Base-by-base conservation (phyloP, 1,284 basidiomycete genomes). In the Cerrena zonata region DNA sequence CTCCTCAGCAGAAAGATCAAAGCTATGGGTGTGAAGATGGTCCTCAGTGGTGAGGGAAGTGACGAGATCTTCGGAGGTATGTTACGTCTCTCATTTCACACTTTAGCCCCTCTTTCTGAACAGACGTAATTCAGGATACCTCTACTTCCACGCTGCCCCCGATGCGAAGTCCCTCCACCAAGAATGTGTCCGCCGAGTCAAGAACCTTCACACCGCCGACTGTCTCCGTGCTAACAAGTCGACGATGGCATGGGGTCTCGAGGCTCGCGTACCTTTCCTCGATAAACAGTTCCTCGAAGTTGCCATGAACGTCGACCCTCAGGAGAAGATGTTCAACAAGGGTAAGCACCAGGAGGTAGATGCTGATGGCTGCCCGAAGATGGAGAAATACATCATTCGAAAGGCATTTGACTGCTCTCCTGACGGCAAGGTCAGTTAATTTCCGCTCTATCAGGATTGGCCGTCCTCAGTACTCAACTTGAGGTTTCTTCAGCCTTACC, bases 11-110 rank as follows among this genome's bases (percentile, higher is more conserved):
- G 96, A 51, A 99, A 99, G 76, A 96, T 99, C 78, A 99, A 99
- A 75, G 95, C 96, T 2, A 99, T 94, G 89, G 96, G 96, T 57
- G 96, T 99, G 57, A 99, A 99, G 77, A 99, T 99, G 96, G 96
- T 99, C 2, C 79, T 99, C 37, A 93, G 89, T 56, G 96, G 96
- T 30, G 96, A 99, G 70, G 96, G 96, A 26, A 94, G 91, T 53
- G 96, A 99, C 63, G 96, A 99, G 72, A 94, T 99, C 58, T 84
- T 97, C 50, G 96, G 96, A 69, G 94, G 93, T 84, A 62, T 57
- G 71, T 65, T 44, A 56, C 21, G 15, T 24, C 42, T 45, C 5
- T 46, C 5, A 37, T 38, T 2, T 48, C 19, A 23, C 18, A 41
- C 15, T n/a, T n/a, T n/a, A n/a, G n/a, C n/a, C n/a, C n/a, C n/a